Evolutionary conservation across 2,329 filamentous ascomycete species (phyloP), one percentile per base, ranked within the genome.

Genomic region (Fusarium transvaalense): DNA sequence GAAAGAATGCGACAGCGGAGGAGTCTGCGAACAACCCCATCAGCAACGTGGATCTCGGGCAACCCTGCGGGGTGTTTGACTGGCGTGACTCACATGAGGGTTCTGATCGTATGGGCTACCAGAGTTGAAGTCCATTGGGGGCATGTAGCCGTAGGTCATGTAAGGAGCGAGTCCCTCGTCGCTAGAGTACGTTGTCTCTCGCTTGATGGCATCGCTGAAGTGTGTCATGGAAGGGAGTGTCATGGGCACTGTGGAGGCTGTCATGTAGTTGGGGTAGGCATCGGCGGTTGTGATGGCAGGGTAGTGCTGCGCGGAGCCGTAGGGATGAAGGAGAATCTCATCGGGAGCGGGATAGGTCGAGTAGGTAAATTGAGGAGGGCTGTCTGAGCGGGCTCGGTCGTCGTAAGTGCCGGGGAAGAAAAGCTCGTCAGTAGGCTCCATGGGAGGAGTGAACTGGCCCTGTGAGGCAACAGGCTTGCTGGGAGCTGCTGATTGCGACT

Each of bases 1-100:
- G 78, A 89, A 92, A 29, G 89, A 91, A 77, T 91, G 90, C 74
- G 90, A 91, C 73, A 93, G 87, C 76, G 91, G 89, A 81, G 91
- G 91, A 79, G 91, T 93, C 91, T 94, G 82, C 74, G 71, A 78
- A 75, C 79, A 78, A 75, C 79, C 77, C 61, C 78, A 82, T 86
- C 83, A 86, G 85, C 82, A 82, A 80, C 78, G 78, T 76, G 77
- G 73, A 74, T 79, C 78, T 78, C 78, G 78, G 74, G 78, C 76
- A 63, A 63, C 65, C 67, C 69, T 68, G 46, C 78, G 78, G 78
- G 73, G 77, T 75, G 75, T 79, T 76, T 81, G 82, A 75, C 78
- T 74, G 66, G 74, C 67, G 67, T 74, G 82, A 89, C 88, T 91
- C 90, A 94, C 91, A 88, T 92, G 90, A 85, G 90, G 87, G 80